Base-by-base conservation (phyloP, 31 red algal genomes). In the Endocladia muricata region DNA sequence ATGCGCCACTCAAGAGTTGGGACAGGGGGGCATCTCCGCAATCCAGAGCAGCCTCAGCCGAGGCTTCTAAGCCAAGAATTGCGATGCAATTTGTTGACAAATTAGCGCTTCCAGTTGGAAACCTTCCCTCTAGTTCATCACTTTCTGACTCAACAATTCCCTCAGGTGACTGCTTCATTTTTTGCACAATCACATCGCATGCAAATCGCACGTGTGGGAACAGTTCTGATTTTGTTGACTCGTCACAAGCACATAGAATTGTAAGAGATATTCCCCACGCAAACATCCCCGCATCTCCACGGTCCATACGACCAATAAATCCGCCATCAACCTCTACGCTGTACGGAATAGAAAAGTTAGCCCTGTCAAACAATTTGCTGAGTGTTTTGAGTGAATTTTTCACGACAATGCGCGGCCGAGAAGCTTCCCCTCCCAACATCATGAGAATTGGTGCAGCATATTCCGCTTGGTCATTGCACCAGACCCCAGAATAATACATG, bases 401-500 rank as follows among this genome's bases (percentile, higher is more conserved):
- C 0, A 68, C 76, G 3, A 62, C 77, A 8, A 60, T 35, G 6
- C 47, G 58, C n/a, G n/a, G n/a, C n/a, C n/a, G n/a, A n/a, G n/a
- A n/a, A 5, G 43, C 66, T n/a, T 57, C 40, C 22, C 30, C 65
- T 2, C 73, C 70, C 19, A 91, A 74, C 5, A 42, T 70, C 23
- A 79, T 52, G 0, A 83, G 36, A 31, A 83, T 40, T 2, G 87
- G 87, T 19, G 61, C 87, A 1, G 87, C 66, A 70, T 91, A 91
- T 64, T 91, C 87, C 11, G 68, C 87, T 32, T 91, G 87, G 37
- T 91, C 87, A 72, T 91, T 91, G 41, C 68, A 71, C 87, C 87
- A 91, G 30, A 91, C 78, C 3, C 79, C 87, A 54, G 41, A 65
- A 59, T 91, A 91, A 66, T 76, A 91, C 68, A 76, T 84, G 38